These are phyloP conservation scores for Aureobasidium sp. DNA, from an alignment of 2,329 filamentous ascomycete genomes.

Conservation along the genomic window DNA sequence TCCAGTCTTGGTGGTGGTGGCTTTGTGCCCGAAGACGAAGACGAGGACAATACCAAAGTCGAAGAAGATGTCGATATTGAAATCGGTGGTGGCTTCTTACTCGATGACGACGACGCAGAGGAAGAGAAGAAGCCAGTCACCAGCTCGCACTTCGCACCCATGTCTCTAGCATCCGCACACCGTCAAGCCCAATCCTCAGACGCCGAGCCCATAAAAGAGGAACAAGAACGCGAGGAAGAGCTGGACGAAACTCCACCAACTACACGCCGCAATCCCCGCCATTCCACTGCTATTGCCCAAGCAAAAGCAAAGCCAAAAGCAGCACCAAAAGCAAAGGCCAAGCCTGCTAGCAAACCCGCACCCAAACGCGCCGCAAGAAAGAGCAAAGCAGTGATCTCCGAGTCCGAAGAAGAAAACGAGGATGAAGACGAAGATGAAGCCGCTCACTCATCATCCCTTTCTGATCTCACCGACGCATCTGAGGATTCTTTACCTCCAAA, in stretches of 20 bases:
- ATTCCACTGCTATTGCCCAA: not conserved
- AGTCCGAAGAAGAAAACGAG: conserved; percentile 5
- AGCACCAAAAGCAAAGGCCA: conserved; percentile 12
- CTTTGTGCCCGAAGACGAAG: conserved; percentile 32
- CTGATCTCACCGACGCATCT: conserved; percentile 1
- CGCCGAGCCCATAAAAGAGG: conserved; percentile 12
- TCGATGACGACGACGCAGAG: conserved; percentile 23
- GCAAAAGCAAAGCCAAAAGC: conserved; percentile 7
- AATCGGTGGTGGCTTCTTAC: conserved; percentile 17
- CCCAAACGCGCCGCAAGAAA: conserved; percentile 1
- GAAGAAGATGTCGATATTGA: not conserved
- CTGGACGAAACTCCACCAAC: conserved; percentile 3
- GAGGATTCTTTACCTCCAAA: not conserved
- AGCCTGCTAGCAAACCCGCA: not conserved
- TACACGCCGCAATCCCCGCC: not conserved
- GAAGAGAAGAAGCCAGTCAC: conserved; percentile 21
- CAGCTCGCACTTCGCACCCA: conserved; percentile 24
- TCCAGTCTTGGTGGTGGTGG: conserved; percentile 30
- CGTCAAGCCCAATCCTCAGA: not conserved
- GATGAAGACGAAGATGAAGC: conserved; percentile 4
- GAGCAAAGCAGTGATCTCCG: not conserved
- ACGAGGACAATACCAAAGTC: conserved; percentile 26
- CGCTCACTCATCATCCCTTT: not conserved
- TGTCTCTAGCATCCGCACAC: conserved; percentile 31
- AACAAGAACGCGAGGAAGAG: conserved; percentile 15